phyloP scores from a whole-genome alignment of 331 rosid genomes.

The Quercus lobata region DNA sequence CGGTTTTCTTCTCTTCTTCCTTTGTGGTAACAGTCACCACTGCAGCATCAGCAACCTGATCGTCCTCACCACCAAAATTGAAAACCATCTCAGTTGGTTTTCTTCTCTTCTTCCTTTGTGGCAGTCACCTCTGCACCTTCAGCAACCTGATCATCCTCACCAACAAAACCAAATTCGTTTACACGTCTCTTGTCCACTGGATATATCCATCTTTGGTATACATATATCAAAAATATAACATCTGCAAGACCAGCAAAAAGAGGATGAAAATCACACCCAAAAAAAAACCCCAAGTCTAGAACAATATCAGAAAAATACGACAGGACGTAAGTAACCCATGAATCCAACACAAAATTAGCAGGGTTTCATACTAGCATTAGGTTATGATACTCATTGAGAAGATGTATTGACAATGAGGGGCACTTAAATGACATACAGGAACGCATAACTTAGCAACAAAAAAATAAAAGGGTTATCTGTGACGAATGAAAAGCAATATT shows the following conservation, averaged over 20 bases:
- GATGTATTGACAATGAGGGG: not conserved
- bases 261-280: not conserved
- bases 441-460: not conserved
- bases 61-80: slow-evolving; percentile 80
- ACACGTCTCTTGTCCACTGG: slow-evolving; percentile 94
- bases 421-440: not conserved
- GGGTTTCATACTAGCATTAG: not conserved
- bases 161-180: slow-evolving; percentile 93
- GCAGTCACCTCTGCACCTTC: slow-evolving; percentile 34
- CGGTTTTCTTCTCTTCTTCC: slow-evolving; percentile 93
- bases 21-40: slow-evolving; percentile 27
- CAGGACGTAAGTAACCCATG: not conserved
- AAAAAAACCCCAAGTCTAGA: not conserved
- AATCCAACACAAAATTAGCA: not conserved
- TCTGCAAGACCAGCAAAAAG: slow-evolving; percentile 44
- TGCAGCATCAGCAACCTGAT: slow-evolving; percentile 35
- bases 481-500: not conserved
- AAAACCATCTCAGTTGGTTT: slow-evolving; percentile 62
- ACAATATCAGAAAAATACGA: not conserved
- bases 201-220: slow-evolving; percentile 91
- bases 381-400: not conserved
- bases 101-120: slow-evolving; percentile 77
- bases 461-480: not conserved
- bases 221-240: slow-evolving; percentile 72
- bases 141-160: slow-evolving; percentile 63